phyloP scores from a whole-genome alignment of 768 basidiomycete species.

The Xerocomellus amylosporus region DNA sequence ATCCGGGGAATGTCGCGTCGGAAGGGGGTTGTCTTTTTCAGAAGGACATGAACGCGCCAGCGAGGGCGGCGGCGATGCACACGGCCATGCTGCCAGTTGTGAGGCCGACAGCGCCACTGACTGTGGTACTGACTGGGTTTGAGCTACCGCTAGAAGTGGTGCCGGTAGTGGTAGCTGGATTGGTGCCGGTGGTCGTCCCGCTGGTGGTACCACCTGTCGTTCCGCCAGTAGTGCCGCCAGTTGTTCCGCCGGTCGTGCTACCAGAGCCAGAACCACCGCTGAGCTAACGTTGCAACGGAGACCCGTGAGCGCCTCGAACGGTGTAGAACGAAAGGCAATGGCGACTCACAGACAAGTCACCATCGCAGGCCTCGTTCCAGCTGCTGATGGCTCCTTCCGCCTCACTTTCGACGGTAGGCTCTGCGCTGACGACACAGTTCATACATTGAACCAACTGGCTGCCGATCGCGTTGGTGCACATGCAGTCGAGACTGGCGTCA shows the following conservation, averaged over 20 bases:
- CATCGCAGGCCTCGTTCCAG: constrained; percentile 20
- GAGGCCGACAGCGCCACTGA: constrained; percentile 5
- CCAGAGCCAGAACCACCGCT: constrained; percentile 4
- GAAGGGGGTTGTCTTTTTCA: constrained; percentile 1
- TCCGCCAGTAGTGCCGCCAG: not conserved
- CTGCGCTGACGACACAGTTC: constrained; percentile 14
- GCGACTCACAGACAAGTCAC: constrained; percentile 18
- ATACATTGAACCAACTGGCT: constrained; percentile 17
- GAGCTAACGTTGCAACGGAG: constrained; percentile 5
- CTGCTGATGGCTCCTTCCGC: constrained; percentile 11
- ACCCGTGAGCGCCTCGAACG: not conserved
- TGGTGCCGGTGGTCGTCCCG: too few relatives aligned
- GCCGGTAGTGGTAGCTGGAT: not conserved
- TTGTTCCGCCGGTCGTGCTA: not conserved
- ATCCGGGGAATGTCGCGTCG: too few relatives aligned
- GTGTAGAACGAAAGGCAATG: not conserved
- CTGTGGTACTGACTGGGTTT: not conserved
- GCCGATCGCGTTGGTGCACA: constrained; percentile 14
- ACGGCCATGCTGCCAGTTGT: not conserved
- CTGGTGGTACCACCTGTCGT: not conserved
- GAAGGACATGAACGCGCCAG: constrained; percentile 10
- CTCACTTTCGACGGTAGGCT: not conserved
- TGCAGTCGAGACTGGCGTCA: not conserved
- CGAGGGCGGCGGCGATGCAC: constrained; percentile 9
- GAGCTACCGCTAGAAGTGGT: not conserved